Percentiles rank a stretch among this genome's conserved stretches.
These are phyloP conservation scores for Lyophyllum semitale DNA, from an alignment of 768 basidiomycete genomes.

Conservation along the genomic window DNA sequence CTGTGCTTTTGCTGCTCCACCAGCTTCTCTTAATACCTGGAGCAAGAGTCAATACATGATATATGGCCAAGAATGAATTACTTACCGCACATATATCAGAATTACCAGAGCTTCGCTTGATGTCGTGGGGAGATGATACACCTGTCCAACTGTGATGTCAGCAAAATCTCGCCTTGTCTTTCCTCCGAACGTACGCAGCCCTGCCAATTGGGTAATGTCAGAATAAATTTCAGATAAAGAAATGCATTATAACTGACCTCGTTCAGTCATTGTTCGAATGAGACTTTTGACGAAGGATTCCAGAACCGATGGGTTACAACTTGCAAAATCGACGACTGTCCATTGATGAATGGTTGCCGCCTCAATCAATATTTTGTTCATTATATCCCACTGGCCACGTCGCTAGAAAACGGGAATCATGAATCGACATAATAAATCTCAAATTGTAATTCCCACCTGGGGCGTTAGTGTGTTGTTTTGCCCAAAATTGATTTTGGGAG, in stretches of 20 bases:
- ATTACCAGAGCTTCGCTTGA: slow-evolving; percentile 4
- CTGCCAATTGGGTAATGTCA: not conserved
- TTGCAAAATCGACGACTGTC: slow-evolving; percentile 28
- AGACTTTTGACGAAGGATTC: slow-evolving; percentile 22
- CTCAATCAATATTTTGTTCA: slow-evolving; percentile 23
- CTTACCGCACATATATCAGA: slow-evolving; percentile 8
- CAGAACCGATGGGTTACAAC: slow-evolving; percentile 13
- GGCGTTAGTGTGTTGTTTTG: slow-evolving; percentile 1
- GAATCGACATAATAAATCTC: not conserved
- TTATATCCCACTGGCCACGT: slow-evolving; percentile 33
- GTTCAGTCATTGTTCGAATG: slow-evolving; percentile 18
- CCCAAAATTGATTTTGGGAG: slow-evolving; percentile 34
- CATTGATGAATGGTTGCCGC: slow-evolving; percentile 23
- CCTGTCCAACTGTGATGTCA: too few relatives aligned
- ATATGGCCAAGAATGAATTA: not conserved
- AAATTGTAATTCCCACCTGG: slow-evolving; percentile 11
- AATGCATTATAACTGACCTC: slow-evolving; percentile 20
- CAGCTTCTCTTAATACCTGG: slow-evolving; percentile 14
- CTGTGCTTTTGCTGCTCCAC: slow-evolving; percentile 7
- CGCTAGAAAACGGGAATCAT: slow-evolving; percentile 10
- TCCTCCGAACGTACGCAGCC: too few relatives aligned
- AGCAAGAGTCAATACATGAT: not conserved
- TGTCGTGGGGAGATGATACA: slow-evolving; percentile 3
- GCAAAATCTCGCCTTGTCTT: too few relatives aligned
- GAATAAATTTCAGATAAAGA: not conserved